Evolutionary conservation across 1,284 basidiomycete species (phyloP), one percentile per base, ranked within the genome.

Genomic region (Fomitopsis pinicola): DNA sequence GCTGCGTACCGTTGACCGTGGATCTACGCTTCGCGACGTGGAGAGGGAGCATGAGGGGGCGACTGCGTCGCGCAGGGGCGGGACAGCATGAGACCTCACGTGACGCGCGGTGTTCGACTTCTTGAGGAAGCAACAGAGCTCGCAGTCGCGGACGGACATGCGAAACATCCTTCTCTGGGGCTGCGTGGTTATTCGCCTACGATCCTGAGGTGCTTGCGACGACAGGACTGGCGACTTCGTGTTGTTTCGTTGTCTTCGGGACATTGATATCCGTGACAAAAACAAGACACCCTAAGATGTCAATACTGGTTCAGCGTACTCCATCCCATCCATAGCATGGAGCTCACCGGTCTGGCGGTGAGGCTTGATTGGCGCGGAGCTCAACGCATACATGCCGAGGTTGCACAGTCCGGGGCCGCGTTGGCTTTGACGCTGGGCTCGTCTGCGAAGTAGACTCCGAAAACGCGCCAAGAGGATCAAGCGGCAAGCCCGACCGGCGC

Each of bases 51-150:
- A 63, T 48, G 56, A 67, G 64, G 17, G 63, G 66, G 19, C 64
- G 65, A 33, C 60, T 61, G 30, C 52, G 59, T 6, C 59, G 59
- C 15, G 38, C 53, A 15, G 59, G 50, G 14, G 62, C 22, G 46
- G 57, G 48, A 5, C 22, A 26, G 28, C 58, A 55, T 46, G 61
- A 55, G 48, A 33, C 10, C 59, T 63, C 44, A 63, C 61, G 42
- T 14, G 14, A 50, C 4, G 8, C 48, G 14, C 48, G 48, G 14
- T 60, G 59, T 28, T 63, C 69, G 44, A 68, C 48, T 58, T 63
- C 64, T 55, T 66, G 61, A 8, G 67, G 65, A 15, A 70, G 65
- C 12, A 68, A 42, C 35, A 68, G 66, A 9, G 64, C 62, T 36
- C 67, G 67, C 15, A 67, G 63, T n/a, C 15, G 46, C 15, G 26